Conservation (phyloP, 768 basidiomycete genomes). For the Dendrothele bispora region DNA sequence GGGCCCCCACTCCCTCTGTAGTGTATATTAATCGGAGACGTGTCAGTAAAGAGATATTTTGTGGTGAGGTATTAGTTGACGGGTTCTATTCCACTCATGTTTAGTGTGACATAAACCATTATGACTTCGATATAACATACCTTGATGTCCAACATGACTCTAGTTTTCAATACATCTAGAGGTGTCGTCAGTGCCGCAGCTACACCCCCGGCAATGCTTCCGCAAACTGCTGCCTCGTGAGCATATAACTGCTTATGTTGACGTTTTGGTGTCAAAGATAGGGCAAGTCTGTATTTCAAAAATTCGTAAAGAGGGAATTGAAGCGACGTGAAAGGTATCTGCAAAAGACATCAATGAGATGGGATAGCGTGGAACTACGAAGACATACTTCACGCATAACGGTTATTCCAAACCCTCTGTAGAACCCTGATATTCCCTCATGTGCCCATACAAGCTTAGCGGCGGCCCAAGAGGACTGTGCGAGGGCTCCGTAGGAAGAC, state of each 20-base stretch:
- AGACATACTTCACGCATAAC: constrained; percentile 60
- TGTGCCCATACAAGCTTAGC: constrained; percentile 54
- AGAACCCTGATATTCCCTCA: constrained; percentile 79
- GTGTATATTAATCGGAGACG: constrained; percentile 68
- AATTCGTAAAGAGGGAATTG: constrained; percentile 96
- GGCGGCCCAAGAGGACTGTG: constrained; percentile 59
- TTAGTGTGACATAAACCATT: constrained; percentile 32
- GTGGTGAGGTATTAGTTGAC: constrained; percentile 32
- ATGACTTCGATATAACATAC: constrained; percentile 39
- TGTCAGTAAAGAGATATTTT: constrained; percentile 51
- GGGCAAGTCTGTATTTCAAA: constrained; percentile 70
- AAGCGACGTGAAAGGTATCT: constrained; percentile 96
- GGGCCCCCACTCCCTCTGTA: constrained; percentile 67
- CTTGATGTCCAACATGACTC: constrained; percentile 91
- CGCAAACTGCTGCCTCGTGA: constrained; percentile 84
- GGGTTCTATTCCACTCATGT: constrained; percentile 43
- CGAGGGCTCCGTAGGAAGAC: constrained; percentile 61
- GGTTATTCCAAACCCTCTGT: constrained; percentile 84
- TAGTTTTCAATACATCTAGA: constrained; percentile 93
- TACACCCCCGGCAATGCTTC: constrained; percentile 86
- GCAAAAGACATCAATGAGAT: neutral
- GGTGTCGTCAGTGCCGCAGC: constrained; percentile 93
- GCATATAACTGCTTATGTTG: constrained; percentile 59
- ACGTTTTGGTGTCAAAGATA: too few species aligned
- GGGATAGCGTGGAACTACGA: constrained; percentile 28